A percentile compares a stretch with the other conserved stretches of the same genome.
phyloP scores from a whole-genome alignment of 257 asterid species.

The Phtheirospermum japonicum region DNA sequence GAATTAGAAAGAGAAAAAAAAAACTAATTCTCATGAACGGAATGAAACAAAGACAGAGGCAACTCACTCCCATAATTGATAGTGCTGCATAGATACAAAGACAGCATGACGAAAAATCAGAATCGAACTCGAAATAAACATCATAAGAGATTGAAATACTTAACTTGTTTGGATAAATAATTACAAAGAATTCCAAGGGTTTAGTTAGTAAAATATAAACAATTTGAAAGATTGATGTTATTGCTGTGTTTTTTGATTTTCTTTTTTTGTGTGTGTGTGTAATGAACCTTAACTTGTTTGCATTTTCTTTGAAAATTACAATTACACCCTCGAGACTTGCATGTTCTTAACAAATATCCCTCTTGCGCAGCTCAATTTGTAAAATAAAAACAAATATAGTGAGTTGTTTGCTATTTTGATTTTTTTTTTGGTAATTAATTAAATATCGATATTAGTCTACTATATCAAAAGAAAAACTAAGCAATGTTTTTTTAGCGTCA shows the following conservation, averaged over 20 bases:
- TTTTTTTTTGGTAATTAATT: background rate
- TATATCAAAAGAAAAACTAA: too few relatives aligned
- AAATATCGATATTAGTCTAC: too few relatives aligned
- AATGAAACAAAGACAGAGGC: conserved; percentile 46
- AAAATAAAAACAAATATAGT: background rate
- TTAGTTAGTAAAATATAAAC: too few relatives aligned
- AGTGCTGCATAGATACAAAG: conserved; percentile 46
- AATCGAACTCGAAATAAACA: background rate
- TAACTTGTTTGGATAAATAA: background rate
- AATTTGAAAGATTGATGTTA: too few relatives aligned
- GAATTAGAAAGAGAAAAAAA: background rate
- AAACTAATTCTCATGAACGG: background rate
- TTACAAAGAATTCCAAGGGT: background rate
- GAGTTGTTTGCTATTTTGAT: background rate
- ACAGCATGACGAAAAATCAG: conserved; percentile 19
- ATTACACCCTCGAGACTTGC: background rate
- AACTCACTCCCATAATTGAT: conserved; percentile 72
- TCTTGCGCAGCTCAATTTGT: background rate
- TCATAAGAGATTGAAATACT: background rate
- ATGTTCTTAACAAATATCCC: background rate
- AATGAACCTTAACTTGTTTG: too few relatives aligned
- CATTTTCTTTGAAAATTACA: conserved; percentile 36
- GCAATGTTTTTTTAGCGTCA: too few relatives aligned
- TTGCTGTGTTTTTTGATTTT: too few relatives aligned
- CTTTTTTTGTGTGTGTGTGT: too few relatives aligned